Percentiles rank a stretch among this genome's conserved stretches.
Evolutionary conservation across 176 grass and related monocot genomes (phyloP).

Genomic region (Saccharum spontaneum): DNA sequence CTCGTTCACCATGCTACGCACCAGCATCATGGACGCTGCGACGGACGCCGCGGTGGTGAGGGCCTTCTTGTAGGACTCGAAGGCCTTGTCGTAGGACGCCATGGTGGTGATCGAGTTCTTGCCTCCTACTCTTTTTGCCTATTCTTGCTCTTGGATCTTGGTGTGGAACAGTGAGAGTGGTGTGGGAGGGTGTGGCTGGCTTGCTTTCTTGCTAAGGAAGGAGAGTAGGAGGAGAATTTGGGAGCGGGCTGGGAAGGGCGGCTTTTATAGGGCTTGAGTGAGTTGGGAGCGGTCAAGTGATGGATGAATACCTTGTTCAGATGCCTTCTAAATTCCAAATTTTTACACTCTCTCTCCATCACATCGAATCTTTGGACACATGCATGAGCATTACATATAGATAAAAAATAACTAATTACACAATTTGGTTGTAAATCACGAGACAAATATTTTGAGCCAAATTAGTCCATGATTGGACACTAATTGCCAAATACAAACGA

Average conservation of each 20-base stretch:
- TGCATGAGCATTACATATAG: too few species aligned
- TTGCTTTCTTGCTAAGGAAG: background rate
- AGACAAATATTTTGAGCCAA: too few species aligned
- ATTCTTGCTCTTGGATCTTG: slow-evolving; percentile 9
- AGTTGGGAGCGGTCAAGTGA: too few species aligned
- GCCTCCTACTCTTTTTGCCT: background rate
- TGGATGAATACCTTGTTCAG: too few species aligned
- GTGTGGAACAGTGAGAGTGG: background rate
- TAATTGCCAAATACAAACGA: too few species aligned
- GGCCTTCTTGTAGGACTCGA: slow-evolving; percentile 31
- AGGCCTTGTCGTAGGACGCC: slow-evolving; percentile 44
- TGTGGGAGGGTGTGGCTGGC: background rate
- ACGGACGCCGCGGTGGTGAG: slow-evolving; percentile 49
- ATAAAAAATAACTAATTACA: too few species aligned
- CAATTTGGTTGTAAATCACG: too few species aligned
- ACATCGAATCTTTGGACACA: too few species aligned
- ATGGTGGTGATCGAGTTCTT: slow-evolving; percentile 25
- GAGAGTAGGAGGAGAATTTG: background rate
- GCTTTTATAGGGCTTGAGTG: background rate
- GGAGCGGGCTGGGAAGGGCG: background rate
- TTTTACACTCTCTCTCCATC: too few species aligned
- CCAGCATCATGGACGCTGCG: slow-evolving; percentile 48
- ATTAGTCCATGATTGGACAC: too few species aligned
- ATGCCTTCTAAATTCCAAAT: too few species aligned
- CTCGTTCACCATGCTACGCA: slow-evolving; percentile 42